Evolutionary conservation across 371 early-diverging fungal genomes (phyloP).

Genomic region (Phascolomyces articulosus): DNA sequence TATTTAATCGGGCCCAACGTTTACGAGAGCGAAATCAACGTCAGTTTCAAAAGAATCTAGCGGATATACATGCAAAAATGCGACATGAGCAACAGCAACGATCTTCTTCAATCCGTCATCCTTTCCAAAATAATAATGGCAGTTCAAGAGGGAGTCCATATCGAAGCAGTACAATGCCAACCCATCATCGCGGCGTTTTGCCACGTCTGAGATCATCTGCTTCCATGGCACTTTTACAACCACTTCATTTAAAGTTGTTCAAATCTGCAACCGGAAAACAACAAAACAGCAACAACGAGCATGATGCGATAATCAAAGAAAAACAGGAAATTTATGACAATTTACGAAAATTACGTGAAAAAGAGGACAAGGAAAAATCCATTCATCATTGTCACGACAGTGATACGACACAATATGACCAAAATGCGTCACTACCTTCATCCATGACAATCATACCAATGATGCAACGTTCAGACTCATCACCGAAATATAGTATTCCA

Average conservation of each 20-base stretch:
- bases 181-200: neutral
- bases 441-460: neutral
- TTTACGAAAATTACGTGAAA: neutral
- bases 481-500: neutral
- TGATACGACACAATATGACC: neutral
- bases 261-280: neutral
- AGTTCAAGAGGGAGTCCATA: no score
- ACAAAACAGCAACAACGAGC: neutral
- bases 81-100: neutral
- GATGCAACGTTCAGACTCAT: neutral
- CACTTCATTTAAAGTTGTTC: neutral
- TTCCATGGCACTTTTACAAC: neutral
- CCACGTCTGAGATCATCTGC: neutral
- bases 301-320: neutral
- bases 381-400: neutral
- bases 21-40: constrained; percentile 26
- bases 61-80: constrained; percentile 3
- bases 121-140: no score
- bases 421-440: neutral
- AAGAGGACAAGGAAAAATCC: neutral
- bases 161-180: constrained; percentile 5
- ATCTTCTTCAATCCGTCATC: no score
- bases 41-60: constrained; percentile 9
- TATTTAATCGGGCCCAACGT: constrained; percentile 27
- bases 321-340: neutral